Base-by-base conservation (phyloP, 176 grass and related monocot genomes). In the Lolium rigidum region DNA sequence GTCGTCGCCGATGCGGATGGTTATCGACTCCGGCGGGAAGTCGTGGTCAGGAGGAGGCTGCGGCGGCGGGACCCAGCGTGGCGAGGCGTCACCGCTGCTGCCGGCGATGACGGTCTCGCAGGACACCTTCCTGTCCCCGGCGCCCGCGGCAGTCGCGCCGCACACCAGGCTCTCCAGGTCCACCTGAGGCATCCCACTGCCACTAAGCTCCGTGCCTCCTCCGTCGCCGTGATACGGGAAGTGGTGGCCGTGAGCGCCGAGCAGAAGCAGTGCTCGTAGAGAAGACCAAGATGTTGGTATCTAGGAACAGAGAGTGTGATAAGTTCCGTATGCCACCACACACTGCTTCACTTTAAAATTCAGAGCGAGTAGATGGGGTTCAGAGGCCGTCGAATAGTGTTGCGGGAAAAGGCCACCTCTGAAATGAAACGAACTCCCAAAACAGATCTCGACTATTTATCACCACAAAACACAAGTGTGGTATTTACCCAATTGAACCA, bases 11-110 rank as follows among this genome's bases (percentile, higher is more conserved):
- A 97, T 90, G 61, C 89, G 84, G 79, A 99, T 81, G 74, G 88
- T 79, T 77, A 93, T 88, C 25, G 97, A 99, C 44, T 92, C 97
- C 15, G 97, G 94, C 31, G 94, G 97, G 47, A 94, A 73, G 79
- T 97, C 92, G 10, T 78, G 82, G 84, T 99, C 94, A 22, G 83
- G 76, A 63, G 35, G 15, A 2, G 72, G 76, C 63, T 17, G 16
- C 12, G 72, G 73, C 73, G 73, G 72, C 24, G 46, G 47, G 46
- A 11, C 15, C 14, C 48, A 25, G 80, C 74, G 55, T 13, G 72
- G 82, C 41, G 86, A 87, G 5, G 60, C 86, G 15, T 88, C 79
- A 26, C 50, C 88, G 67, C 82, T 82, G 3, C 80, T 10, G 10
- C 74, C 87, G 9, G 59, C 59, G 82, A 89, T 89, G 82, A 87